Evolutionary conservation across 148 eudicot species (phyloP).

Genomic region (Persicaria maculosa): DNA sequence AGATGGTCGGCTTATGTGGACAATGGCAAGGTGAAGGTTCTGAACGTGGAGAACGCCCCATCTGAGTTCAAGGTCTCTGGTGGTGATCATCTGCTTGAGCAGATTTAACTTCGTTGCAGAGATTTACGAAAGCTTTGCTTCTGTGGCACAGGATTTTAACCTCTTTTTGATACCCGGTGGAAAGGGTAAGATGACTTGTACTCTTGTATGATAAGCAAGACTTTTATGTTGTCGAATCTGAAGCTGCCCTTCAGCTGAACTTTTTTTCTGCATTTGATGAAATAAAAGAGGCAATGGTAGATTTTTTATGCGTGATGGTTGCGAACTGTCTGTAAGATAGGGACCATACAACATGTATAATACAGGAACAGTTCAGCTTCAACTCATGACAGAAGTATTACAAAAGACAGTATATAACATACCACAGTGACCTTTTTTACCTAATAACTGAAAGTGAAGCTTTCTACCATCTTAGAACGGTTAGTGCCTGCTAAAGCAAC

Average conservation of each 20-base stretch:
- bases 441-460: too few species aligned
- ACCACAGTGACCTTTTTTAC: too few species aligned
- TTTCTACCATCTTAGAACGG: too few species aligned
- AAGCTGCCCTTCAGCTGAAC: constrained; percentile 1
- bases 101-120: constrained; percentile 28
- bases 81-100: constrained; percentile 64
- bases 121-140: background rate
- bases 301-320: background rate
- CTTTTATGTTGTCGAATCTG: background rate
- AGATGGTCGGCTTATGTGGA: constrained; percentile 97
- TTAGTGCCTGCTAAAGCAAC: too few species aligned
- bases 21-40: constrained; percentile 73
- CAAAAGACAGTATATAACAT: too few species aligned
- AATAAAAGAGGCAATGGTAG: background rate
- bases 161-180: background rate
- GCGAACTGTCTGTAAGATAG: too few species aligned
- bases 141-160: background rate
- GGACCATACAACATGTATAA: too few species aligned
- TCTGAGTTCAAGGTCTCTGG: constrained; percentile 74
- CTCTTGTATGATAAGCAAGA: constrained; percentile 4
- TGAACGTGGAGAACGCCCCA: constrained; percentile 56
- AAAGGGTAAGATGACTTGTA: background rate
- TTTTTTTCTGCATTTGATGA: background rate
- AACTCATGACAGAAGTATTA: too few species aligned
- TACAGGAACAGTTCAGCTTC: too few species aligned